These are phyloP conservation scores for Aspergillus panamensis DNA, from an alignment of 495 filamentous ascomycete genomes.

Conservation along the genomic window DNA sequence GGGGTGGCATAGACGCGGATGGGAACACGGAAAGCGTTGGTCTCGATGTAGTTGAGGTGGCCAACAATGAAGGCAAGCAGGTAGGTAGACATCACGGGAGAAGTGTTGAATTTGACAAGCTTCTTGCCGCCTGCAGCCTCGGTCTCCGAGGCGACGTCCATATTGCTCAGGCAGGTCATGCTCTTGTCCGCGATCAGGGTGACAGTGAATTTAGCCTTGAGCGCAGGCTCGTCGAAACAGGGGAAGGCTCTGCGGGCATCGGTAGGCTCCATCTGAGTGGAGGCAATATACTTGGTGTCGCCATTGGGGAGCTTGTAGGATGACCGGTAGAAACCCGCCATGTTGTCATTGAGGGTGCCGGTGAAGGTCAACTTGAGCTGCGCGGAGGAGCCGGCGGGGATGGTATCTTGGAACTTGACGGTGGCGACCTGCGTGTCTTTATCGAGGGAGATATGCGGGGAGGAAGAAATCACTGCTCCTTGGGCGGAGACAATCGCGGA, in stretches of 20 bases:
- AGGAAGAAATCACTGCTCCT: conserved; percentile 47
- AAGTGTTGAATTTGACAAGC: conserved; percentile 63
- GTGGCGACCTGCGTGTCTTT: conserved; percentile 58
- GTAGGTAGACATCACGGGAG: conserved; percentile 67
- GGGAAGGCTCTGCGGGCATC: conserved; percentile 65
- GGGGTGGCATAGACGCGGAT: conserved; percentile 62
- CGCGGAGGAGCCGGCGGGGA: conserved; percentile 56
- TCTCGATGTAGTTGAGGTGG: conserved; percentile 62
- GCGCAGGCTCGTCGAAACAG: conserved; percentile 67
- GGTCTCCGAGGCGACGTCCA: conserved; percentile 60
- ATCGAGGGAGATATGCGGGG: conserved; percentile 52
- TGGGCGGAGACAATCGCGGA: conserved; percentile 58
- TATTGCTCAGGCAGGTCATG: conserved; percentile 65
- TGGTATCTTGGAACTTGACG: conserved; percentile 55
- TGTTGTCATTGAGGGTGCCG: conserved; percentile 62
- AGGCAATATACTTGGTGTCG: conserved; percentile 56
- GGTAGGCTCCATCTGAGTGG: conserved; percentile 66
- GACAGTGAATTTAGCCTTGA: conserved; percentile 65
- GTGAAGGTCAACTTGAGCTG: conserved; percentile 59
- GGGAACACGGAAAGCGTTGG: conserved; percentile 61
- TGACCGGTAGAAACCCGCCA: conserved; percentile 68
- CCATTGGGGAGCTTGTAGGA: conserved; percentile 57
- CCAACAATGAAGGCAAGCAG: conserved; percentile 66
- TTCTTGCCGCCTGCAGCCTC: conserved; percentile 54
- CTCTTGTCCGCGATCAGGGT: conserved; percentile 60